phyloP scores from a whole-genome alignment of 371 early-diverging fungal genomes.

The Mortierella sp. region DNA sequence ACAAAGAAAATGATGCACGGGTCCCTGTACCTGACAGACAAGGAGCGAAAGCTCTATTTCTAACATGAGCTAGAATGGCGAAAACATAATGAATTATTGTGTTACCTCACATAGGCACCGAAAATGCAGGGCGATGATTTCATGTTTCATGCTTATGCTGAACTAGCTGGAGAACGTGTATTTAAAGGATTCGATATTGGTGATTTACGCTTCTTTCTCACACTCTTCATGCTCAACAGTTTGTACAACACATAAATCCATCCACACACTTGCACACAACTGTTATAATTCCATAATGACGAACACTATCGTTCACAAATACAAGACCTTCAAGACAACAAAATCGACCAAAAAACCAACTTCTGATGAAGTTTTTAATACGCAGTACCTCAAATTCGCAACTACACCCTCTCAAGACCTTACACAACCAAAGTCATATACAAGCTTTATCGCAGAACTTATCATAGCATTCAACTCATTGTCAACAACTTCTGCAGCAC shows the following conservation, averaged over 20 bases:
- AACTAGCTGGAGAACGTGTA: not conserved
- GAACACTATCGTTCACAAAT: constrained; percentile 14
- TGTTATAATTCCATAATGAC: constrained; percentile 18
- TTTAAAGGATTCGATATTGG: not conserved
- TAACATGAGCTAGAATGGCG: no score
- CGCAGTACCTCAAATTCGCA: constrained; percentile 15
- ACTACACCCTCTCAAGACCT: constrained; percentile 6
- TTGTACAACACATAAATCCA: not conserved
- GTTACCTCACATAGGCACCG: not conserved
- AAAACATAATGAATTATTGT: not conserved
- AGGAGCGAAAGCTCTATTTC: not conserved
- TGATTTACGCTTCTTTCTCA: not conserved
- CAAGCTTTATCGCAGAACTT: constrained; percentile 34
- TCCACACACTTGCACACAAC: not conserved
- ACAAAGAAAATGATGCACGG: not conserved
- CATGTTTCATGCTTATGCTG: not conserved
- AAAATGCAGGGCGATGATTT: constrained; percentile 2
- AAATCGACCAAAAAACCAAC: constrained; percentile 8
- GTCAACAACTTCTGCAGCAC: constrained; percentile 21
- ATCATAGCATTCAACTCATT: constrained; percentile 39
- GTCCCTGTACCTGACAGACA: not conserved
- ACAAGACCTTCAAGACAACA: constrained; percentile 27
- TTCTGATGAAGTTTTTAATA: constrained; percentile 7
- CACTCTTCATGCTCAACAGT: not conserved
- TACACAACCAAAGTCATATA: constrained; percentile 14